These are phyloP conservation scores for Ensete glaucum DNA, from an alignment of 176 grass and related monocot species.

Conservation along the genomic window DNA sequence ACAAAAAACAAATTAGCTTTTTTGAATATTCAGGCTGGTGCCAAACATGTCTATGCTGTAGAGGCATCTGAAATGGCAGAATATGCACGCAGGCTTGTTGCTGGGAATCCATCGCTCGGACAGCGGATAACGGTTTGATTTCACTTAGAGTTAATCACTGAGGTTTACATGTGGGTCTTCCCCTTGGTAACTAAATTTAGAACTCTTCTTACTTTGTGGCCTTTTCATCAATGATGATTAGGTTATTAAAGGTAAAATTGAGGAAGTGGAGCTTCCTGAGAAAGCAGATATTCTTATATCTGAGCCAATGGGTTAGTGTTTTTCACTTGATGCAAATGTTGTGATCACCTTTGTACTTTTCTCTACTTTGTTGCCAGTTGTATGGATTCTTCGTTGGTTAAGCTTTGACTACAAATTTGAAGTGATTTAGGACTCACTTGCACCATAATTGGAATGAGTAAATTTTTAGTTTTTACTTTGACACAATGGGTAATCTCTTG, in stretches of 20 bases:
- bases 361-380: conserved; percentile 12
- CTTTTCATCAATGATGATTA: conserved; percentile 22
- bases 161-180: conserved; percentile 5
- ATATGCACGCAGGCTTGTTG: conserved; percentile 72
- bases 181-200: neutral
- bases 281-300: conserved; percentile 99
- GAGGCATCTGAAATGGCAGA: conserved; percentile 99
- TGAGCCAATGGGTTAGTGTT: conserved; percentile 79
- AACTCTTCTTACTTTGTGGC: conserved; percentile 9
- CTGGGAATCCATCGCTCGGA: conserved; percentile 76
- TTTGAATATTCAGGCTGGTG: conserved; percentile 69
- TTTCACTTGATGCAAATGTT: conserved; percentile 6
- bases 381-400: neutral
- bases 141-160: conserved; percentile 22
- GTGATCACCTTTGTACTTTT: neutral
- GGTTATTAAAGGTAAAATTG: conserved; percentile 95
- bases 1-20: conserved; percentile 3
- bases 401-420: neutral
- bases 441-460: too few relatives aligned
- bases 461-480: too few relatives aligned
- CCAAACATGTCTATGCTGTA: conserved; percentile 96
- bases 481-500: too few relatives aligned
- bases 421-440: too few relatives aligned
- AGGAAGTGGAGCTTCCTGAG: conserved; percentile 96
- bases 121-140: conserved; percentile 89